phyloP scores from a whole-genome alignment of 2,329 filamentous ascomycete genomes.

The Xylaria sp. region DNA sequence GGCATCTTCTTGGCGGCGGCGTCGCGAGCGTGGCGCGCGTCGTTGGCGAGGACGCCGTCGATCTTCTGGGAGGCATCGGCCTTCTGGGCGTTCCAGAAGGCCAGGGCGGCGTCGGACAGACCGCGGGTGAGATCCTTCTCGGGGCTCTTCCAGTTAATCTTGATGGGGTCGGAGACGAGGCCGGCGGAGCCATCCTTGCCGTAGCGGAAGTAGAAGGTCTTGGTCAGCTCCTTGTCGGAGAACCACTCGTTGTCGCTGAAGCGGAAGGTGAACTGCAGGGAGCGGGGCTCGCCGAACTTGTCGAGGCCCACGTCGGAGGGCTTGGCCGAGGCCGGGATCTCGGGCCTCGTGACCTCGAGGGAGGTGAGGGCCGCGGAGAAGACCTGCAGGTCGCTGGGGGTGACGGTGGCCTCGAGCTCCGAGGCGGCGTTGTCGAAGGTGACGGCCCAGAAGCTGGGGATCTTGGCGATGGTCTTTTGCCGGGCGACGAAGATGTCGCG shows the following conservation, averaged over 20 bases:
- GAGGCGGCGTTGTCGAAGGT: constrained; percentile 67
- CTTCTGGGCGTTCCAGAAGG: constrained; percentile 66
- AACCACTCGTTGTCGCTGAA: constrained; percentile 73
- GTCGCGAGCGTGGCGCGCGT: constrained; percentile 44
- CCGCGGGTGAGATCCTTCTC: constrained; percentile 72
- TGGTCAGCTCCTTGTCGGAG: constrained; percentile 67
- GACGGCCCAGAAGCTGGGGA: constrained; percentile 75
- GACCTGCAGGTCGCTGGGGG: constrained; percentile 66
- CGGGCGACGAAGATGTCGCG: constrained; percentile 65
- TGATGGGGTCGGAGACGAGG: constrained; percentile 73
- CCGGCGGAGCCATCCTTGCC: constrained; percentile 66
- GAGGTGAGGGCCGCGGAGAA: constrained; percentile 65
- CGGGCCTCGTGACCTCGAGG: constrained; percentile 59
- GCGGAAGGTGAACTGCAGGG: constrained; percentile 62
- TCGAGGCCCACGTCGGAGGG: constrained; percentile 48
- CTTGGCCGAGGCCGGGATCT: constrained; percentile 52
- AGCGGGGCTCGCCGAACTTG: constrained; percentile 68
- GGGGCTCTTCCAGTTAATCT: constrained; percentile 70
- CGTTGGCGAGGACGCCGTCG: constrained; percentile 47
- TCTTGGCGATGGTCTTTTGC: constrained; percentile 63
- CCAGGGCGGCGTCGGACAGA: constrained; percentile 67
- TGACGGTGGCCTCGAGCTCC: constrained; percentile 72
- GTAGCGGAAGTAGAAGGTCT: constrained; percentile 74
- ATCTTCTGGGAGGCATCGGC: constrained; percentile 49
- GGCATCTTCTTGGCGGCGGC: constrained; percentile 43